Conservation (phyloP, 225 moss, liverwort and hornwort species). For the Polytrichum commune region DNA sequence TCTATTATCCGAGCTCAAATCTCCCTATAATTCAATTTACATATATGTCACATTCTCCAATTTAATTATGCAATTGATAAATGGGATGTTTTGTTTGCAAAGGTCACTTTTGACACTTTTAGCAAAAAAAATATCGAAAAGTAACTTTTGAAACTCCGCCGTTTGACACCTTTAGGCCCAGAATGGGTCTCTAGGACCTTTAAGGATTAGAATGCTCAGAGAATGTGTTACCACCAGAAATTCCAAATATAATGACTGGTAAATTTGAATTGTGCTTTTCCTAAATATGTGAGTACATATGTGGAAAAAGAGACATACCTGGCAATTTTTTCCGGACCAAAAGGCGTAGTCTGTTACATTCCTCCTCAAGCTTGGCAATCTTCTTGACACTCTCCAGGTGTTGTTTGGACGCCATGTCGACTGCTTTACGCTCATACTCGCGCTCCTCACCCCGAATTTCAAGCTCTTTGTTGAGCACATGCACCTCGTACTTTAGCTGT, state of each 20-base stretch:
- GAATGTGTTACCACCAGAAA: neutral
- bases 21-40: too few species aligned
- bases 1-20: too few species aligned
- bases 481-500: constrained; percentile 37
- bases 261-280: neutral
- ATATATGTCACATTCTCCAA: too few species aligned
- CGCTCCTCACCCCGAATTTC: constrained; percentile 41
- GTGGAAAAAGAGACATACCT: constrained; percentile 5
- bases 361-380: constrained; percentile 39
- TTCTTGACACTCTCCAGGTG: constrained; percentile 41
- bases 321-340: constrained; percentile 41
- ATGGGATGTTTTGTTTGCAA: too few species aligned
- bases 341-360: constrained; percentile 31
- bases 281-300: neutral
- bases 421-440: constrained; percentile 34
- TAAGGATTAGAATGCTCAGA: neutral
- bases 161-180: too few species aligned
- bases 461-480: constrained; percentile 42
- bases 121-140: too few species aligned
- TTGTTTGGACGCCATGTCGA: constrained; percentile 31
- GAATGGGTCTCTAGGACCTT: neutral
- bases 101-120: too few species aligned
- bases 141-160: too few species aligned
- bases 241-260: too few species aligned
- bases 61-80: too few species aligned